phyloP scores from a whole-genome alignment of 257 asterid genomes.

The Mitragyna speciosa region DNA sequence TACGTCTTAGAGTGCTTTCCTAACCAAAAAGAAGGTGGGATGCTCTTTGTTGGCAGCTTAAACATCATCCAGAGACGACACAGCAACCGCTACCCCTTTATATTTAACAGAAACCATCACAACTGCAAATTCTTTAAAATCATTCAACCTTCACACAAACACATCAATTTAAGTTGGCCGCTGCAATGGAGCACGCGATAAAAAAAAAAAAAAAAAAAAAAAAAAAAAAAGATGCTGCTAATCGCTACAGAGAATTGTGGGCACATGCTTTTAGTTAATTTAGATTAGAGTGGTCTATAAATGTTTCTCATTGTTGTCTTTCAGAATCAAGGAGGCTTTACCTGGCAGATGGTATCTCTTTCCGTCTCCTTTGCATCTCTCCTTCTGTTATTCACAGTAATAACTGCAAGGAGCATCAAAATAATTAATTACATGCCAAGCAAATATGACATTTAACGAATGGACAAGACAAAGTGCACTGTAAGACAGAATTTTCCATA shows the following conservation, averaged over 20 bases:
- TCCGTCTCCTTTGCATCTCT: constrained; percentile 84
- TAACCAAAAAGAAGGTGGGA: too few species aligned
- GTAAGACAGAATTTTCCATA: too few species aligned
- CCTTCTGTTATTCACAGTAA: constrained; percentile 85
- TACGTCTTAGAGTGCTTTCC: too few species aligned
- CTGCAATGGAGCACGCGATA: not conserved
- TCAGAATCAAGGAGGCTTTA: constrained; percentile 23
- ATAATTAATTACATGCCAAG: constrained; percentile 17
- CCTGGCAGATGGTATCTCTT: constrained; percentile 92
- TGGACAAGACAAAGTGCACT: not conserved
- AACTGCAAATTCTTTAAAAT: too few species aligned
- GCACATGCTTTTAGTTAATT: not conserved
- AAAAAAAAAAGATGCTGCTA: not conserved
- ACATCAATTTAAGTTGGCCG: not conserved
- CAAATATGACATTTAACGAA: not conserved
- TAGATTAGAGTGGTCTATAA: not conserved
- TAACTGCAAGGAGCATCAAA: constrained; percentile 53
- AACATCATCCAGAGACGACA: too few species aligned
- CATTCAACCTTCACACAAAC: constrained; percentile 38
- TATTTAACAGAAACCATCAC: too few species aligned
- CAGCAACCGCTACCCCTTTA: too few species aligned
- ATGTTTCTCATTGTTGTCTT: not conserved
- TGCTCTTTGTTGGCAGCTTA: too few species aligned
- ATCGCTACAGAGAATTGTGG: not conserved
- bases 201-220: not conserved